Base-by-base conservation (phyloP, 116 monocot genomes). In the Dioscorea cayenensis region DNA sequence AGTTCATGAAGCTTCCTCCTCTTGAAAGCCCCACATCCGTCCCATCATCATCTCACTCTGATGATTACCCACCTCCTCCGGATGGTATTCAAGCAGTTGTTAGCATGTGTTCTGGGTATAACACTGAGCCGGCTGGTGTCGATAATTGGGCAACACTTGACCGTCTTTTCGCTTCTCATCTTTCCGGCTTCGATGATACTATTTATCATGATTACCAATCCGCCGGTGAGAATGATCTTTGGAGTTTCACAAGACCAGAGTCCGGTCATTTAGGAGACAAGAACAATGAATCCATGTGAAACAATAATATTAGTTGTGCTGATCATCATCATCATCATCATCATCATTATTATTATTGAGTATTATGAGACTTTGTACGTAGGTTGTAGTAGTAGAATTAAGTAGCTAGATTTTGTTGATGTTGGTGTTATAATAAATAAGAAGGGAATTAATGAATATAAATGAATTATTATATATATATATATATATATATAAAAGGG, bases 131-230 rank as follows among this genome's bases (percentile, higher is more conserved):
- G 25, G 25, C 25, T 2, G 75, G 75, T 1, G 25, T 76, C 49
- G 60, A 65, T 10, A 90, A 92, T 72, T 96, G 96, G 96, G 84
- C 86, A 0, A 63, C 80, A 9, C 76, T 92, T 8, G 96, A 96
- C 71, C 73, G 88, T 58, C 92, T 96, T 7, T 84, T 96, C 18
- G 90, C 90, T 5, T 92, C 88, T 1, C 92, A 96, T 50, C 87
- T 92, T 27, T 84, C 86, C 76, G 80, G 85, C 22, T 49, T 49
- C 50, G 20, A 50, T 49, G 50, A 69, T 10, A 11, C 1, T 50
- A 14, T 25, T 25, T 69, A 43, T 43, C 7, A 49, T 14, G 69
- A 19, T 2, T 69, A 69, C 49, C 25, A 22, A n/a, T 6, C 69
- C 14, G 48, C 69, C 20, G 1, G 69, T 3, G 69, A 69, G 7